phyloP scores from a whole-genome alignment of 1,284 basidiomycete genomes.

The Phellopilus nigrolimitatus region DNA sequence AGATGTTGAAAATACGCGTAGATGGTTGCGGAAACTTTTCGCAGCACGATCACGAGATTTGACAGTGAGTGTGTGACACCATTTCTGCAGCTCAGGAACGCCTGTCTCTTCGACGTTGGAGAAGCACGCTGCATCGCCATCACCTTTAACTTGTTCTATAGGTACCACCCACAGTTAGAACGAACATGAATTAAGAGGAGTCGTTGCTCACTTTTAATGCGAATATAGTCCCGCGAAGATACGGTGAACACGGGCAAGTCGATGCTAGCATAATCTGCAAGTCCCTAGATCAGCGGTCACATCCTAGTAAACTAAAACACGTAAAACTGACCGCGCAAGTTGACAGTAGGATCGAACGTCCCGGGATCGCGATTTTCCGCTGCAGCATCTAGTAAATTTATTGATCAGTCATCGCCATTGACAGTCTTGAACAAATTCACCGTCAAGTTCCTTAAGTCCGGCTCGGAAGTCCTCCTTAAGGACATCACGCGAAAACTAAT shows the following conservation, averaged over 20 bases:
- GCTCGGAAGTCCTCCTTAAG: slow-evolving; percentile 56
- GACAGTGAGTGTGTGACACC: slow-evolving; percentile 53
- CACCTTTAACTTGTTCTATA: slow-evolving; percentile 46
- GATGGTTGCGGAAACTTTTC: slow-evolving; percentile 40
- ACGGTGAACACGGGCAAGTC: slow-evolving; percentile 59
- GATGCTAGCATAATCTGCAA: slow-evolving; percentile 55
- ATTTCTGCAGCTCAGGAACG: slow-evolving; percentile 51
- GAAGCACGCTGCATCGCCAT: slow-evolving; percentile 54
- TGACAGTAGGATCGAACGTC: slow-evolving; percentile 47
- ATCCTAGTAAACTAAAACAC: no score
- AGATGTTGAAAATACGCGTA: slow-evolving; percentile 44
- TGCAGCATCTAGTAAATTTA: slow-evolving; percentile 40
- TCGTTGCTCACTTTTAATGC: slow-evolving; percentile 40
- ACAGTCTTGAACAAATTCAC: slow-evolving; percentile 42
- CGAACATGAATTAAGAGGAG: not conserved
- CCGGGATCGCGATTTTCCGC: slow-evolving; percentile 53
- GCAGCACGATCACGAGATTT: slow-evolving; percentile 51
- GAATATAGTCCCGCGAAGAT: slow-evolving; percentile 56
- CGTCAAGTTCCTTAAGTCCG: slow-evolving; percentile 54
- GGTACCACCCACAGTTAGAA: not conserved
- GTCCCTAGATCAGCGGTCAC: no score
- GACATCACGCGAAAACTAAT: slow-evolving; percentile 49
- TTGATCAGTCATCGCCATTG: not conserved
- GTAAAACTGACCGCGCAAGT: no score
- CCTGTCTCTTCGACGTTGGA: slow-evolving; percentile 48